Conservation (phyloP, 2,329 filamentous ascomycete species). For the Aspergillus quadrilineatus region DNA sequence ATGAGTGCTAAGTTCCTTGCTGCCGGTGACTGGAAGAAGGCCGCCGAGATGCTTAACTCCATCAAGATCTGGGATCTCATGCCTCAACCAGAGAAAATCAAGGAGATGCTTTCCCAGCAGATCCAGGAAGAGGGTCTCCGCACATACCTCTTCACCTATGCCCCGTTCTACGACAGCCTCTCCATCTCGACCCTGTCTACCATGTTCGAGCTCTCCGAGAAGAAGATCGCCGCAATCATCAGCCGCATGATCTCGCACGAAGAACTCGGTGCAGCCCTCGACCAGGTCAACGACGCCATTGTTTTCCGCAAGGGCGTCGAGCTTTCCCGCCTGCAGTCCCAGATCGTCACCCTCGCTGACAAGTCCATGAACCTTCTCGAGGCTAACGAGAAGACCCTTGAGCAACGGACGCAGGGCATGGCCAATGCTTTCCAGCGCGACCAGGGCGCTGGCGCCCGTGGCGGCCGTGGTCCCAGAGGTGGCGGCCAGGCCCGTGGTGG, state of each 20-base stretch:
- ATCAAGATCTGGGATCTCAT: constrained; percentile 99
- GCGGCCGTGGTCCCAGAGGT: constrained; percentile 57
- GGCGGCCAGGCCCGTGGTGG: constrained; percentile 40
- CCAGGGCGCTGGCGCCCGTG: constrained; percentile 69
- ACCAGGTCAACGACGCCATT: constrained; percentile 95
- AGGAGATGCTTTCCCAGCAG: constrained; percentile 94
- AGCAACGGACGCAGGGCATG: constrained; percentile 94
- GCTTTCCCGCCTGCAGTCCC: constrained; percentile 89
- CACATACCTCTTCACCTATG: constrained; percentile 99
- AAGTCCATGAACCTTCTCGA: constrained; percentile 96
- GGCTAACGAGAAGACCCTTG: constrained; percentile 93
- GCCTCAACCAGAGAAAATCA: constrained; percentile 88
- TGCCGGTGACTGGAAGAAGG: constrained; percentile 98
- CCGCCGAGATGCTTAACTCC: constrained; percentile 85
- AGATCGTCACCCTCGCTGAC: constrained; percentile 90
- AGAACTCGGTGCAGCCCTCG: constrained; percentile 90
- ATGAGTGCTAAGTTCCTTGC: constrained; percentile 96
- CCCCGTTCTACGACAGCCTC: constrained; percentile 97
- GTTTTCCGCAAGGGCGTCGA: constrained; percentile 99
- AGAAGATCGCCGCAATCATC: constrained; percentile 91
- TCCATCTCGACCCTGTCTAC: constrained; percentile 77
- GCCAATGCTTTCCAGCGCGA: constrained; percentile 94
- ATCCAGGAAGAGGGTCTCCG: constrained; percentile 98
- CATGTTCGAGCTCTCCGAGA: constrained; percentile 92
- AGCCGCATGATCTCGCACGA: constrained; percentile 99